A percentile compares a stretch with the other conserved stretches of the same genome.
These are phyloP conservation scores for Akebia trifoliata DNA, from an alignment of 164 flowering plant species.

Conservation along the genomic window DNA sequence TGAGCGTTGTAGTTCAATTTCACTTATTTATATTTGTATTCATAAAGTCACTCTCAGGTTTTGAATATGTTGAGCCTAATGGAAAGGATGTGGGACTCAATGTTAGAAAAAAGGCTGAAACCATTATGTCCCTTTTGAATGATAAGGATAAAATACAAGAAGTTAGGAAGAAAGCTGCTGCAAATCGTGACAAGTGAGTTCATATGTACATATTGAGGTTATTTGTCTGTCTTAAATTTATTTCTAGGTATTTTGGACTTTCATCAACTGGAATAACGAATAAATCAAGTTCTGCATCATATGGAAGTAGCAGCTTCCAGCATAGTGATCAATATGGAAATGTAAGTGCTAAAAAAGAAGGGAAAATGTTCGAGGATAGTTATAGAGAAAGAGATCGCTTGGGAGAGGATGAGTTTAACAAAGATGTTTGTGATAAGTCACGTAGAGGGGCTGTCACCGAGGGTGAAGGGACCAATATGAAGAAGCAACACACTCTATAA, in stretches of 20 bases:
- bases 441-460: conserved; percentile 29
- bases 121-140: conserved; percentile 57
- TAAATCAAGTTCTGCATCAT: conserved; percentile 68
- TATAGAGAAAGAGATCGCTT: conserved; percentile 37
- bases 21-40: conserved; percentile 8
- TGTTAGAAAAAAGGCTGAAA: conserved; percentile 94
- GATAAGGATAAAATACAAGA: conserved; percentile 86
- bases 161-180: conserved; percentile 81
- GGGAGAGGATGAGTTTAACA: conserved; percentile 42
- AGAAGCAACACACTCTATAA: conserved; percentile 37
- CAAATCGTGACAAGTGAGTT: conserved; percentile 89
- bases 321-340: conserved; percentile 57
- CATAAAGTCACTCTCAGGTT: conserved; percentile 71
- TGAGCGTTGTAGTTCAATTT: no score
- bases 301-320: conserved; percentile 44
- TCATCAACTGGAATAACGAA: conserved; percentile 77
- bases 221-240: not conserved
- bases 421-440: conserved; percentile 40
- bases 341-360: conserved; percentile 31
- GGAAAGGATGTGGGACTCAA: conserved; percentile 95
- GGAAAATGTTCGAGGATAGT: conserved; percentile 41
- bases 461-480: conserved; percentile 23
- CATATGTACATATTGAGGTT: conserved; percentile 10
- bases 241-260: conserved; percentile 80
- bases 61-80: conserved; percentile 90